These are phyloP conservation scores for Lentinula boryana DNA, from an alignment of 768 basidiomycete species.

Conservation along the genomic window DNA sequence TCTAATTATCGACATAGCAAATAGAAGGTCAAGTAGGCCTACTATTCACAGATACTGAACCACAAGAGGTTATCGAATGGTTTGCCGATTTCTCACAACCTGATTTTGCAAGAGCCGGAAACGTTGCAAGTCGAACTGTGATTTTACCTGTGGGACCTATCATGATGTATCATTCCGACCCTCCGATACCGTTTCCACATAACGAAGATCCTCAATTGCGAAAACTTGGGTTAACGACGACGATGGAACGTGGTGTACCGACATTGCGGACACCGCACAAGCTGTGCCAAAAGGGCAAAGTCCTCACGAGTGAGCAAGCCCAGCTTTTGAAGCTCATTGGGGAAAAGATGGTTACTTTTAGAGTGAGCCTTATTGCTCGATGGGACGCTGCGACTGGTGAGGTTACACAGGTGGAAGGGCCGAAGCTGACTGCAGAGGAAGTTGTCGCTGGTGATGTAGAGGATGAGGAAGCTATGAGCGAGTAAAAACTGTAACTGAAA, in stretches of 20 bases:
- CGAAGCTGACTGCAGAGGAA: slow-evolving; percentile 29
- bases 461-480: slow-evolving; percentile 45
- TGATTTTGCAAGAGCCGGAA: slow-evolving; percentile 90
- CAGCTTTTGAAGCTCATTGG: slow-evolving; percentile 91
- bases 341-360: slow-evolving; percentile 82
- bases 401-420: slow-evolving; percentile 53
- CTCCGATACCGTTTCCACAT: slow-evolving; percentile 84
- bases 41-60: slow-evolving; percentile 85
- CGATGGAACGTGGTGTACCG: slow-evolving; percentile 83
- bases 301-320: slow-evolving; percentile 79
- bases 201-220: slow-evolving; percentile 97
- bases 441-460: slow-evolving; percentile 25
- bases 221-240: slow-evolving; percentile 82
- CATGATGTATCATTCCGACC: slow-evolving; percentile 72
- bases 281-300: slow-evolving; percentile 79
- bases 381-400: slow-evolving; percentile 70
- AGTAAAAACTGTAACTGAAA: slow-evolving; percentile 22
- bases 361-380: slow-evolving; percentile 60
- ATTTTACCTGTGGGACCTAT: slow-evolving; percentile 80
- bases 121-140: slow-evolving; percentile 68
- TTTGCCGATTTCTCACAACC: slow-evolving; percentile 85
- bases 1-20: slow-evolving; percentile 43
- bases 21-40: slow-evolving; percentile 94
- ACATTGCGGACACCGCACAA: slow-evolving; percentile 74
- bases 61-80: slow-evolving; percentile 92